Percentiles rank a stretch among this genome's conserved stretches.
Evolutionary conservation across 2,329 filamentous ascomycete species (phyloP).

Genomic region (Esteya vermicola): DNA sequence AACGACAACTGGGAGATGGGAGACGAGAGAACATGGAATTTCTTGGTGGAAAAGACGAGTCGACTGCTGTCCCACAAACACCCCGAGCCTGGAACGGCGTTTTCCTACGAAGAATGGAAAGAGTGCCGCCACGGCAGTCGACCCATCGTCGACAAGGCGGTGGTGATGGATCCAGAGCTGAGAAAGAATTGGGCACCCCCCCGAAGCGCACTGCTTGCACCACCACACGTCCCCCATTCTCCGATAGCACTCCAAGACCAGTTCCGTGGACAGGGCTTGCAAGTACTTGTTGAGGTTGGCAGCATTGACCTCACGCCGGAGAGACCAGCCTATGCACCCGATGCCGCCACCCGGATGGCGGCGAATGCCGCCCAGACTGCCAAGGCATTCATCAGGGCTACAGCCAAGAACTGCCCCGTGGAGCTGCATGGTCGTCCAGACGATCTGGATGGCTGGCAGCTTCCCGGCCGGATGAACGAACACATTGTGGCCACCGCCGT

Average conservation of each 20-base stretch:
- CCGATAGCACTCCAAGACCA: slow-evolving; percentile 12
- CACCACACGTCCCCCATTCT: slow-evolving; percentile 4
- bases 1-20: neutral
- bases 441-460: slow-evolving; percentile 21
- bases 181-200: too few relatives aligned
- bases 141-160: neutral
- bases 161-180: too few relatives aligned
- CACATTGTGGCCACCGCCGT: slow-evolving; percentile 39
- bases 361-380: too few relatives aligned
- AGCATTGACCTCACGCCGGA: slow-evolving; percentile 42
- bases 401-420: too few relatives aligned
- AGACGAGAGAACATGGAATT: neutral
- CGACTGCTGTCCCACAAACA: slow-evolving; percentile 7
- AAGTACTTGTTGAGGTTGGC: slow-evolving; percentile 48
- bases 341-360: too few relatives aligned
- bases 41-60: neutral
- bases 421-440: too few relatives aligned
- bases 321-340: slow-evolving; percentile 28
- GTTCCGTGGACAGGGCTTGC: slow-evolving; percentile 28
- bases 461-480: slow-evolving; percentile 34
- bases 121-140: too few relatives aligned
- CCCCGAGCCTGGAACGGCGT: slow-evolving; percentile 8
- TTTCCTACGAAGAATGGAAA: slow-evolving; percentile 11
- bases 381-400: too few relatives aligned
- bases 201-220: neutral